These are phyloP conservation scores for Sphaerostilbella broomeana DNA, from an alignment of 2,329 filamentous ascomycete species.

Conservation along the genomic window DNA sequence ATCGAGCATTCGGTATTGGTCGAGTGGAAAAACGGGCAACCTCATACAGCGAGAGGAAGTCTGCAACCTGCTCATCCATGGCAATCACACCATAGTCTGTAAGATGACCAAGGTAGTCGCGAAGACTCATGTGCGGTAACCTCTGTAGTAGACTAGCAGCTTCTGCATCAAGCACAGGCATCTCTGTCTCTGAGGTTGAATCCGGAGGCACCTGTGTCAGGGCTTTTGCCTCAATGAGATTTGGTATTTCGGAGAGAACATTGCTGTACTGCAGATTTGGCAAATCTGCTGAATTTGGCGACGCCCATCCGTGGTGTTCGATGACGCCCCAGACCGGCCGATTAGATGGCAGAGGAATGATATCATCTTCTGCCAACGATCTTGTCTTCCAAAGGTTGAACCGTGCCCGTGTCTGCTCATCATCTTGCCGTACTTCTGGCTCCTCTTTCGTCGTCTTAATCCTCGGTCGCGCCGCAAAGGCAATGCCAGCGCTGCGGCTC, in stretches of 20 bases:
- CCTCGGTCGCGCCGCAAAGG: conserved; percentile 53
- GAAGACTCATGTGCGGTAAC: conserved; percentile 62
- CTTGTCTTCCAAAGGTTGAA: conserved; percentile 1
- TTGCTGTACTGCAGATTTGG: conserved; percentile 76
- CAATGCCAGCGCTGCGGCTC: conserved; percentile 70
- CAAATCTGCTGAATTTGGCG: conserved; percentile 66
- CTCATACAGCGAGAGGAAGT: conserved; percentile 75
- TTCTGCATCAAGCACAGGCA: conserved; percentile 53
- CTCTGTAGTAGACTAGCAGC: conserved; percentile 67
- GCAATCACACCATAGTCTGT: conserved; percentile 57
- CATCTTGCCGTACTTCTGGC: conserved; percentile 15
- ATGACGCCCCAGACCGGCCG: conserved; percentile 70
- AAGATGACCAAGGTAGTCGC: conserved; percentile 72
- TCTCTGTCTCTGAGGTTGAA: conserved; percentile 31
- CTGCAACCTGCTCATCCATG: conserved; percentile 38
- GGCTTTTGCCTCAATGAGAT: conserved; percentile 87
- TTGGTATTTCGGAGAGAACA: conserved; percentile 77
- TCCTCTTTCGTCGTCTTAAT: conserved; percentile 17
- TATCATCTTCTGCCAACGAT: conserved; percentile 31
- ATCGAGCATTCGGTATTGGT: conserved; percentile 62
- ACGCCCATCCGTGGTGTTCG: conserved; percentile 82
- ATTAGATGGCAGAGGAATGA: conserved; percentile 44
- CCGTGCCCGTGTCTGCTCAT: conserved; percentile 13
- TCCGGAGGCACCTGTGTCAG: conserved; percentile 70
- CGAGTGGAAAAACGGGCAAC: conserved; percentile 71